Evolutionary conservation across 1,139 yeast species (phyloP).

Genomic region (Kluyveromyces marxianus): DNA sequence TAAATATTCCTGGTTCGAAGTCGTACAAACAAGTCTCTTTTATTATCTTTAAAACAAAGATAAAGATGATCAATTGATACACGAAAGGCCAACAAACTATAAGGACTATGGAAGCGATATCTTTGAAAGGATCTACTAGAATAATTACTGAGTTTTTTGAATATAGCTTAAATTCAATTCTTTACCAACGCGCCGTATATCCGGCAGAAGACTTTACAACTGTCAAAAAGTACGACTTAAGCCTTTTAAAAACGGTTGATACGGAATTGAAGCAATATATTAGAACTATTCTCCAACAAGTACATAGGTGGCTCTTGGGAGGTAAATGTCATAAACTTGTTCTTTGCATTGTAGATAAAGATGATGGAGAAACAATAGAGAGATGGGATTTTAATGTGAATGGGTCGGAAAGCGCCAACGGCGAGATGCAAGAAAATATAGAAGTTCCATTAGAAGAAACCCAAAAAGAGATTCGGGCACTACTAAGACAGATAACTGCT

Average conservation of each 20-base stretch:
- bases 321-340: constrained; percentile 65
- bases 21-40: no score
- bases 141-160: constrained; percentile 79
- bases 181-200: constrained; percentile 85
- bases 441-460: constrained; percentile 35
- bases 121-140: constrained; percentile 72
- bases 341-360: constrained; percentile 62
- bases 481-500: constrained; percentile 83
- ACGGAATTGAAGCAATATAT: constrained; percentile 72
- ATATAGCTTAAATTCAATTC: constrained; percentile 68
- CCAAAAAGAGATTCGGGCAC: constrained; percentile 73
- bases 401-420: constrained; percentile 27
- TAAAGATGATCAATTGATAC: no score
- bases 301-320: constrained; percentile 73
- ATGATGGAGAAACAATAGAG: constrained; percentile 63
- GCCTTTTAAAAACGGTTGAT: constrained; percentile 64
- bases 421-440: constrained; percentile 5
- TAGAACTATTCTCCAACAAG: constrained; percentile 59
- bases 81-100: not conserved
- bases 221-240: constrained; percentile 74
- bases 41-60: no score
- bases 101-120: constrained; percentile 30
- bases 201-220: constrained; percentile 82
- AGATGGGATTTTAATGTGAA: constrained; percentile 73
- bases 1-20: no score